phyloP scores from a whole-genome alignment of 345 rosid species.

The Schrenkiella parvula region DNA sequence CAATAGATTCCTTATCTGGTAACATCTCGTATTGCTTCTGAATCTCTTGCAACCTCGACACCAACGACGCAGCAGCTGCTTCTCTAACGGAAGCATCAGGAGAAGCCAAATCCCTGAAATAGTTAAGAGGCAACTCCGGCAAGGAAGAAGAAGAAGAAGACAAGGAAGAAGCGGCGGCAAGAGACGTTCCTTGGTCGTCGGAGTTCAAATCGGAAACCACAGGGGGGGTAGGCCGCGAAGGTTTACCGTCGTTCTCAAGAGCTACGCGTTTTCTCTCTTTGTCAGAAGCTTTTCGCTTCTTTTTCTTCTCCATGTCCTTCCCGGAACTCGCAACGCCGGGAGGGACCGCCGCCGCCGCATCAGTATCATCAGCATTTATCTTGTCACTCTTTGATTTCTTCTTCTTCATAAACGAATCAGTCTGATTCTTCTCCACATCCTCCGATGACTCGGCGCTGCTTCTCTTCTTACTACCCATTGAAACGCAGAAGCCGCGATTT shows the following conservation, averaged over 20 bases:
- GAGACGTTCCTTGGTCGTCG: slow-evolving; percentile 20
- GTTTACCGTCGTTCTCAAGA: slow-evolving; percentile 25
- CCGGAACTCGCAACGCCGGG: slow-evolving; percentile 33
- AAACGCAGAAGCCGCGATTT: neutral
- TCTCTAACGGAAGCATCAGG: slow-evolving; percentile 55
- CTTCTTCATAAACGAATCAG: slow-evolving; percentile 34
- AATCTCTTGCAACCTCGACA: slow-evolving; percentile 59
- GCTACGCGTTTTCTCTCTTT: slow-evolving; percentile 50
- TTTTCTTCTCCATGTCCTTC: slow-evolving; percentile 79
- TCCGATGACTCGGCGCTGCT: slow-evolving; percentile 35
- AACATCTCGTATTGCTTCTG: slow-evolving; percentile 62
- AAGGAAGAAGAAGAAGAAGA: slow-evolving; percentile 39
- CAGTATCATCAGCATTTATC: slow-evolving; percentile 26
- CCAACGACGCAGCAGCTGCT: slow-evolving; percentile 62
- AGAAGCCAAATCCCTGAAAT: slow-evolving; percentile 70
- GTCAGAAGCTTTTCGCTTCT: slow-evolving; percentile 72
- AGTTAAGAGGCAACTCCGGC: slow-evolving; percentile 69
- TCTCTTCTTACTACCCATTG: slow-evolving; percentile 66
- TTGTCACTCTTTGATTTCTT: slow-evolving; percentile 46
- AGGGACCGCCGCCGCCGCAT: slow-evolving; percentile 15
- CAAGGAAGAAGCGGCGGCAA: slow-evolving; percentile 22
- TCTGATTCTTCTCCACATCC: slow-evolving; percentile 32
- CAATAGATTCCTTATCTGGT: slow-evolving; percentile 47
- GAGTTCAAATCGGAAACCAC: slow-evolving; percentile 19
- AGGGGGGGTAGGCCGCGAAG: slow-evolving; percentile 19